phyloP scores from a whole-genome alignment of 768 basidiomycete genomes.

The Trametes punicea region DNA sequence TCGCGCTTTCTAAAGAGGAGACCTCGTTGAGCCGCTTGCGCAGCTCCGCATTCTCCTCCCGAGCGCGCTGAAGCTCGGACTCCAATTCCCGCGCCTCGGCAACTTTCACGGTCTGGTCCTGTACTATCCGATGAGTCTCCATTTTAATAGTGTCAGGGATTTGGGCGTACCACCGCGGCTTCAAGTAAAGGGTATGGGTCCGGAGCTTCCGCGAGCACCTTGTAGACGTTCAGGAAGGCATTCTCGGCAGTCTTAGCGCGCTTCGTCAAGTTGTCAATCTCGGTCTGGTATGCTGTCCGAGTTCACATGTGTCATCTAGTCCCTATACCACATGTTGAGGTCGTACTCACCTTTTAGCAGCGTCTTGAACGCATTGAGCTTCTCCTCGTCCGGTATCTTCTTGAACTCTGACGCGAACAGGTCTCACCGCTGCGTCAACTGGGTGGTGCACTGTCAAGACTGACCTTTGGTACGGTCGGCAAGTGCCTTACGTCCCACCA shows the following conservation, averaged over 20 bases:
- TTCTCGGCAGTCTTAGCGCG: slow-evolving; percentile 91
- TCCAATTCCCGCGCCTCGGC: slow-evolving; percentile 79
- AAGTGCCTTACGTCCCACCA: slow-evolving; percentile 88
- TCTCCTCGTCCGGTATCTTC: slow-evolving; percentile 88
- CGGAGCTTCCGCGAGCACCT: slow-evolving; percentile 92
- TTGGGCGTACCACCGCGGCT: slow-evolving; percentile 71
- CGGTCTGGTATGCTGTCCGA: slow-evolving; percentile 84
- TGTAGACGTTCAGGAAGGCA: slow-evolving; percentile 95
- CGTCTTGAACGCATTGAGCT: slow-evolving; percentile 82
- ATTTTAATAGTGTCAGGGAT: background rate
- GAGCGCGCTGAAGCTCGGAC: slow-evolving; percentile 63
- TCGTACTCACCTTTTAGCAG: slow-evolving; percentile 71
- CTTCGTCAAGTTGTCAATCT: slow-evolving; percentile 93
- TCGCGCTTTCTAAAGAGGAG: slow-evolving; percentile 57
- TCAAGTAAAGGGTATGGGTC: slow-evolving; percentile 97
- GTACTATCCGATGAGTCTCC: background rate
- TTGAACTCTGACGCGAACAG: slow-evolving; percentile 89
- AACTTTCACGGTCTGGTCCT: slow-evolving; percentile 94
- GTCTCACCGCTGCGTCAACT: too few species aligned
- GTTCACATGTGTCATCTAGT: background rate
- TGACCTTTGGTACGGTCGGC: slow-evolving; percentile 98
- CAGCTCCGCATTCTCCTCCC: slow-evolving; percentile 81
- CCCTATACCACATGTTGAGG: background rate
- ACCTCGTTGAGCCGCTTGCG: slow-evolving; percentile 67
- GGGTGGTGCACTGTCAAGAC: slow-evolving; percentile 3